Conservation (phyloP, 306 rosid genomes). For the Inga oerstediana region DNA sequence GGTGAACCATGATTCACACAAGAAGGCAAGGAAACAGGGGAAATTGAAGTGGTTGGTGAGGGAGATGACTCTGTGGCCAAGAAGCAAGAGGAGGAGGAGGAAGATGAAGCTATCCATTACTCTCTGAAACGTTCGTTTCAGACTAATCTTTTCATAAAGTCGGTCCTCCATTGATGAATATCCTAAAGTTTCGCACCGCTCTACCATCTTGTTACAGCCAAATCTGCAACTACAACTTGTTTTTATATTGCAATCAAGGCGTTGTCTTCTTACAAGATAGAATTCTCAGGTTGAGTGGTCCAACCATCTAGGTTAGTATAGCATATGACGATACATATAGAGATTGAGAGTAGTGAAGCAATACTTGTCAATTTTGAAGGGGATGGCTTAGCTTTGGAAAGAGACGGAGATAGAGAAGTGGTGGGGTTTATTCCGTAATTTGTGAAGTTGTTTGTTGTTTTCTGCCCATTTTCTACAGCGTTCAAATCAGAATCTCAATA, state of each 20-base stretch:
- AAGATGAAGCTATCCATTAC: slow-evolving; percentile 35
- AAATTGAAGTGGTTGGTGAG: slow-evolving; percentile 24
- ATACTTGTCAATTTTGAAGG: not conserved
- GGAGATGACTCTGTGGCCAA: slow-evolving; percentile 42
- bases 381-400: not conserved
- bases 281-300: not conserved
- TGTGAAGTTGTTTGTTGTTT: not conserved
- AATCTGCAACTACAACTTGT: not conserved
- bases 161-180: not conserved
- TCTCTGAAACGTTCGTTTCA: slow-evolving; percentile 26
- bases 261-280: not conserved
- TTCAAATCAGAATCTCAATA: not conserved
- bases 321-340: not conserved
- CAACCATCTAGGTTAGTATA: not conserved
- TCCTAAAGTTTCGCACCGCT: not conserved
- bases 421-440: not conserved
- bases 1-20: slow-evolving; percentile 70
- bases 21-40: slow-evolving; percentile 56
- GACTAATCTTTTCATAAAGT: slow-evolving; percentile 34
- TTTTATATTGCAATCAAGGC: not conserved
- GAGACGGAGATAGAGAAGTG: not conserved
- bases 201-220: not conserved
- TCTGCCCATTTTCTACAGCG: not conserved
- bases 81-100: slow-evolving; percentile 46
- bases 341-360: not conserved